Percentiles rank a stretch among this genome's conserved stretches.
phyloP scores from a whole-genome alignment of 2,329 filamentous ascomycete genomes.

The Cordyceps sp. region DNA sequence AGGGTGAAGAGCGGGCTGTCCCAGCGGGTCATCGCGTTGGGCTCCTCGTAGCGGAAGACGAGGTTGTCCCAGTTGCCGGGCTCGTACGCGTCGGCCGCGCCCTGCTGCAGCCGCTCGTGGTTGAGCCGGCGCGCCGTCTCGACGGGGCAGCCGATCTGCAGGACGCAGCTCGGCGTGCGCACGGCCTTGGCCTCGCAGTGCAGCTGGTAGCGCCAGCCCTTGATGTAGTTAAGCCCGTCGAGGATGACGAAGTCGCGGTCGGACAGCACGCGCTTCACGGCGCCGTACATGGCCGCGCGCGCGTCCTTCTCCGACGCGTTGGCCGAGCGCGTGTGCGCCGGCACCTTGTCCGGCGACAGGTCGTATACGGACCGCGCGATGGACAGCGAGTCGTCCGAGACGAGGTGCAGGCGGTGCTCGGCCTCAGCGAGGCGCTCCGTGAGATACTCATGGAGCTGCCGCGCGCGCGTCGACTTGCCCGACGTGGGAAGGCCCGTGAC shows the following conservation, averaged over 20 bases:
- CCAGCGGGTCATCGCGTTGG: constrained; percentile 73
- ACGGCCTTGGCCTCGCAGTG: constrained; percentile 73
- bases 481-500: constrained; percentile 51
- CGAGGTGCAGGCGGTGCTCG: constrained; percentile 49
- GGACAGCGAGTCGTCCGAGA: constrained; percentile 56
- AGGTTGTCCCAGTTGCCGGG: constrained; percentile 58
- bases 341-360: constrained; percentile 32
- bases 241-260: constrained; percentile 63
- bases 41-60: constrained; percentile 71
- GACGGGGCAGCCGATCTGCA: constrained; percentile 43
- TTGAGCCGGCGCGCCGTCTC: constrained; percentile 43
- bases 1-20: constrained; percentile 71
- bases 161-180: constrained; percentile 56
- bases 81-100: constrained; percentile 27
- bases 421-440: constrained; percentile 32
- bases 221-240: constrained; percentile 76
- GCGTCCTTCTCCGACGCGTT: constrained; percentile 70
- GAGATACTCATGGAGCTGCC: constrained; percentile 51
- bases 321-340: constrained; percentile 48
- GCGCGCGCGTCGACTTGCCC: constrained; percentile 49
- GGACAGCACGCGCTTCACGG: constrained; percentile 60
- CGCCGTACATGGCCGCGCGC: constrained; percentile 57
- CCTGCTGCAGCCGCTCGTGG: constrained; percentile 30
- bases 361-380: constrained; percentile 58
- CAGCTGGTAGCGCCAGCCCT: constrained; percentile 76